These are phyloP conservation scores for Syzygium syzygioides DNA, from an alignment of 441 rosid genomes.

Conservation along the genomic window DNA sequence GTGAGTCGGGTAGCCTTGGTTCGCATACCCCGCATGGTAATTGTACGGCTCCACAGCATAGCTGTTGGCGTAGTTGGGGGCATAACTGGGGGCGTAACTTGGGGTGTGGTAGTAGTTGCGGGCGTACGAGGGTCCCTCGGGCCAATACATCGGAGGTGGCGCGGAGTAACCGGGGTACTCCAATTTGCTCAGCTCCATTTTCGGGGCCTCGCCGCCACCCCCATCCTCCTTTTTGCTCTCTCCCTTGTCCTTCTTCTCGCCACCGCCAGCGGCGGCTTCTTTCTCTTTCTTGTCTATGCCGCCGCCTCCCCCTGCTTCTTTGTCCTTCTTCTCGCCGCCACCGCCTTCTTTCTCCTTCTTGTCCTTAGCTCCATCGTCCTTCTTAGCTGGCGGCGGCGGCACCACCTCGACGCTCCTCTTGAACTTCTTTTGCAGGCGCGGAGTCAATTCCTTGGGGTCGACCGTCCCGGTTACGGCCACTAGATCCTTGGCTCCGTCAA, in stretches of 20 bases:
- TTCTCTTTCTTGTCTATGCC: constrained; percentile 21
- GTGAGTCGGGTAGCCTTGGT: neutral
- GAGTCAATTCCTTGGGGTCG: constrained; percentile 47
- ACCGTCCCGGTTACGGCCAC: constrained; percentile 69
- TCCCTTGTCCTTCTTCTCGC: neutral
- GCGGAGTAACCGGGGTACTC: neutral
- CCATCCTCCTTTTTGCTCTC: constrained; percentile 10
- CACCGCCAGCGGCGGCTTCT: constrained; percentile 6
- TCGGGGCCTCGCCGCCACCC: neutral
- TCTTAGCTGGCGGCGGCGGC: constrained; percentile 8
- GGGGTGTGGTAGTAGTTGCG: neutral
- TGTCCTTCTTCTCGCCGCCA: constrained; percentile 22
- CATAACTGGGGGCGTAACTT: neutral
- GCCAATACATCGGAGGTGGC: neutral
- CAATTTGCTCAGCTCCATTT: constrained; percentile 5
- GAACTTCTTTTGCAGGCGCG: constrained; percentile 50
- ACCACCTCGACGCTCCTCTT: constrained; percentile 63
- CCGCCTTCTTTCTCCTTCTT: constrained; percentile 38
- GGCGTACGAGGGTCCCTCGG: neutral
- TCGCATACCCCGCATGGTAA: neutral
- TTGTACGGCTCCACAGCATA: constrained; percentile 3
- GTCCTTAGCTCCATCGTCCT: neutral
- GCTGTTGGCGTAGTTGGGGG: neutral
- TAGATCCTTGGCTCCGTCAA: constrained; percentile 57
- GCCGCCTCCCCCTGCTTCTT: neutral